phyloP scores from a whole-genome alignment of 1,284 basidiomycete genomes.

The Pholiota adiposa region DNA sequence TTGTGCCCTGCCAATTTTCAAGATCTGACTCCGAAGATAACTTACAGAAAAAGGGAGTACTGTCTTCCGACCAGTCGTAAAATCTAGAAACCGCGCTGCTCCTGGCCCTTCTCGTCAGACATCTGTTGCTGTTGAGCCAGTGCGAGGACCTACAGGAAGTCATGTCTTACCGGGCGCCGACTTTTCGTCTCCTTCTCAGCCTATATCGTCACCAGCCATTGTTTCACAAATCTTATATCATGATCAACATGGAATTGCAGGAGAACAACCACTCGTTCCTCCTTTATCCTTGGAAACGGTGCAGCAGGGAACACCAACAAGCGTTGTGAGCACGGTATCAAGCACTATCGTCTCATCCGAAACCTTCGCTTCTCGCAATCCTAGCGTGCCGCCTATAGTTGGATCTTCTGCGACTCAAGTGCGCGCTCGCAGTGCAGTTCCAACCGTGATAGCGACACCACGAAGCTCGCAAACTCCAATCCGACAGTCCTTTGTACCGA shows the following conservation, averaged over 20 bases:
- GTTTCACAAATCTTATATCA: neutral
- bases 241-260: neutral
- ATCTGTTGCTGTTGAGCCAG: constrained; percentile 37
- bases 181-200: constrained; percentile 17
- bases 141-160: constrained; percentile 13
- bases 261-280: neutral
- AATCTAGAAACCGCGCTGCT: constrained; percentile 48
- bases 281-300: neutral
- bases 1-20: neutral
- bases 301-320: neutral
- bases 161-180: constrained; percentile 12
- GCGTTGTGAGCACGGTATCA: neutral
- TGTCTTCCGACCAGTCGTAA: constrained; percentile 68
- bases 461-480: neutral
- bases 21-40: constrained; percentile 6
- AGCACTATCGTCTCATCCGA: too few species aligned
- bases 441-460: constrained; percentile 3
- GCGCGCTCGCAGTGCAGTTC: constrained; percentile 6
- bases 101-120: constrained; percentile 36
- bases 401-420: constrained; percentile 8
- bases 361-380: constrained; percentile 1
- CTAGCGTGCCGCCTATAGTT: constrained; percentile 13
- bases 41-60: constrained; percentile 69
- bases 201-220: neutral
- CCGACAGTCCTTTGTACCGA: neutral